Evolutionary conservation across 768 basidiomycete species (phyloP).

Genomic region (Termitomyces sp.): DNA sequence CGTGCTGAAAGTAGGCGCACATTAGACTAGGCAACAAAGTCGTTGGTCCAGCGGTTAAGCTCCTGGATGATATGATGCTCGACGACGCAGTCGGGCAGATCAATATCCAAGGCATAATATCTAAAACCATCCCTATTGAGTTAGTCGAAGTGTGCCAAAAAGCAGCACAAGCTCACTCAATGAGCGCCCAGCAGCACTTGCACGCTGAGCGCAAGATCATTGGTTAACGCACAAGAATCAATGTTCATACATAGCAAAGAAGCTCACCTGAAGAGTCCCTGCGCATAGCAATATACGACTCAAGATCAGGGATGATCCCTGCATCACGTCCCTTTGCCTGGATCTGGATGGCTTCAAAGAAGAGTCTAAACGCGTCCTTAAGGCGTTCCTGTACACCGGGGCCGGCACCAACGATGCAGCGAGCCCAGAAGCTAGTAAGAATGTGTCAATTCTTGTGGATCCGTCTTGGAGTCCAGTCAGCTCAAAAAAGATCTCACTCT

Average conservation of each 20-base stretch:
- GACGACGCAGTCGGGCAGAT: conserved; percentile 69
- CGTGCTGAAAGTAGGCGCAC: conserved; percentile 41
- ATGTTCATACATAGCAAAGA: neutral
- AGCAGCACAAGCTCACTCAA: conserved; percentile 51
- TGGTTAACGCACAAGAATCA: neutral
- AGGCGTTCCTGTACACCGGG: conserved; percentile 65
- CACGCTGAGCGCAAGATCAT: conserved; percentile 36
- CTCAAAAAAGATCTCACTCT: too few species aligned
- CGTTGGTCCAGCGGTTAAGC: conserved; percentile 71
- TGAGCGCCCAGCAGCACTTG: conserved; percentile 73
- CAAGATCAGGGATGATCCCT: conserved; percentile 59
- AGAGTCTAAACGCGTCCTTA: conserved; percentile 63
- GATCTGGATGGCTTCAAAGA: conserved; percentile 65
- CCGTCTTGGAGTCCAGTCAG: too few species aligned
- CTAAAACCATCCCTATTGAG: conserved; percentile 20
- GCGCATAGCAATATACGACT: conserved; percentile 69
- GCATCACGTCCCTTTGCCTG: conserved; percentile 59
- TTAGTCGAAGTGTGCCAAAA: neutral
- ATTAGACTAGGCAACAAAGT: conserved; percentile 76
- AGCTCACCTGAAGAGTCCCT: conserved; percentile 66
- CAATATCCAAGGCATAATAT: conserved; percentile 68
- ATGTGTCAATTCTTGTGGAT: neutral
- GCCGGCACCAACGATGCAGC: conserved; percentile 54
- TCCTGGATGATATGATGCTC: conserved; percentile 59
- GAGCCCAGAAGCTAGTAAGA: conserved; percentile 59